Conservation (phyloP, 108 stramenopile genomes). For the Cyclotella atomus region DNA sequence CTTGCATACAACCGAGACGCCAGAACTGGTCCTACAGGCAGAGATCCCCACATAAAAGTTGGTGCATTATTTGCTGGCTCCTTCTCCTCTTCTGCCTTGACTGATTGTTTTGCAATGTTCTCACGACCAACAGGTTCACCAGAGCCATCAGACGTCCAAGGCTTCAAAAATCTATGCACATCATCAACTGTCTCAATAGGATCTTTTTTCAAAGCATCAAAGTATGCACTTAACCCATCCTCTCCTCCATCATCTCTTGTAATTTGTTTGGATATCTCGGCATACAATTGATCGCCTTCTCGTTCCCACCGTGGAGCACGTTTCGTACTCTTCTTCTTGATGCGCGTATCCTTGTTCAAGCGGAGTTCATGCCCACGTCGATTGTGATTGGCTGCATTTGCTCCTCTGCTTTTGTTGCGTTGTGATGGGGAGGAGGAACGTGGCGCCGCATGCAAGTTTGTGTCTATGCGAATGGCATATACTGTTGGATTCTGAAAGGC, state of each 20-base stretch:
- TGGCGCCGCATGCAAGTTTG: neutral
- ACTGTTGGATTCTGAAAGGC: neutral
- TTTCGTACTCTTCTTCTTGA: slow-evolving; percentile 40
- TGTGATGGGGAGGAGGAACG: neutral
- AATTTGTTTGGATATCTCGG: slow-evolving; percentile 42
- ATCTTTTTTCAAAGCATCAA: slow-evolving; percentile 3
- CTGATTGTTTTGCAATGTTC: slow-evolving; percentile 4
- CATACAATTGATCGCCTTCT: slow-evolving; percentile 74
- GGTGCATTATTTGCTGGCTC: too few species aligned
- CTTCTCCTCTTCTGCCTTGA: neutral
- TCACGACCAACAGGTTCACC: too few species aligned
- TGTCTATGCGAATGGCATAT: neutral
- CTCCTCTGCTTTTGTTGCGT: slow-evolving; percentile 22
- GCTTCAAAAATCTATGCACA: slow-evolving; percentile 37
- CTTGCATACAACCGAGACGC: slow-evolving; percentile 38
- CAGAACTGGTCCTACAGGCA: slow-evolving; percentile 69
- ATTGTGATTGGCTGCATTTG: slow-evolving; percentile 48
- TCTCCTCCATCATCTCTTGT: neutral
- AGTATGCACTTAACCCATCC: neutral
- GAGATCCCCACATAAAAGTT: slow-evolving; percentile 60
- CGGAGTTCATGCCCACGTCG: slow-evolving; percentile 44
- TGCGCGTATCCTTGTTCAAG: slow-evolving; percentile 16
- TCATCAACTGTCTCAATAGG: slow-evolving; percentile 29
- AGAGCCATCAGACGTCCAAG: slow-evolving; percentile 16
- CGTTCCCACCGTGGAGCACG: slow-evolving; percentile 79